A percentile compares a stretch with the other conserved stretches of the same genome.
Conservation (phyloP, 2,329 filamentous ascomycete species). For the Aspergillus texensis region DNA sequence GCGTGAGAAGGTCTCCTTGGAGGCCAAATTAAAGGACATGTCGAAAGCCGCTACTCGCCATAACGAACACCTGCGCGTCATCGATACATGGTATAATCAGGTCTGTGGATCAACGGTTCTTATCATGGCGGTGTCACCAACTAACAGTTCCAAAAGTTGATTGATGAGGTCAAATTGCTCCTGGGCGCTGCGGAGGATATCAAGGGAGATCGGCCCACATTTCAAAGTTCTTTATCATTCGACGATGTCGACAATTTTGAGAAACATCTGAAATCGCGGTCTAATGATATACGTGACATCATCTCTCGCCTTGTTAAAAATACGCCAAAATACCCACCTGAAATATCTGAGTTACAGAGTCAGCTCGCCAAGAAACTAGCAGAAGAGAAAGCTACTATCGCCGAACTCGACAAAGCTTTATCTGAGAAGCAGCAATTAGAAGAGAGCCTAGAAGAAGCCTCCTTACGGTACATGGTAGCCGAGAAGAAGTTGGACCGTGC, state of each 20-base stretch:
- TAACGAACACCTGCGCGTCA: conserved; percentile 86
- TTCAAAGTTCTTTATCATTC: conserved; percentile 59
- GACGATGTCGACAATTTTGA: conserved; percentile 67
- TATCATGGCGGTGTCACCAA: neutral
- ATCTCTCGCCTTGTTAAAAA: conserved; percentile 69
- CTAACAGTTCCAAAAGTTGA: conserved; percentile 36
- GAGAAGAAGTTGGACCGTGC: conserved; percentile 92
- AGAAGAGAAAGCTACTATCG: conserved; percentile 77
- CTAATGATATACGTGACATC: conserved; percentile 73
- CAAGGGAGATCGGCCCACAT: conserved; percentile 37
- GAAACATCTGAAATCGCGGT: conserved; percentile 75
- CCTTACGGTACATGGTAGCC: conserved; percentile 88
- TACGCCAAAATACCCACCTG: conserved; percentile 56
- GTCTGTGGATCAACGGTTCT: conserved; percentile 53
- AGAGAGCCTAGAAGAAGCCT: conserved; percentile 84
- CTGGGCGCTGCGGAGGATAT: conserved; percentile 33
- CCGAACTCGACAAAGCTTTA: conserved; percentile 73
- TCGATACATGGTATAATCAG: conserved; percentile 95
- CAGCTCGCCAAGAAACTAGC: conserved; percentile 76
- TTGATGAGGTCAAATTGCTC: conserved; percentile 52
- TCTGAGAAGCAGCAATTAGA: conserved; percentile 83
- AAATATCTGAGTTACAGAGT: conserved; percentile 71
- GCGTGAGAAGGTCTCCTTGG: conserved; percentile 79
- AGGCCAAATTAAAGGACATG: conserved; percentile 78
- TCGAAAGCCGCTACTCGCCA: conserved; percentile 78